phyloP scores from a whole-genome alignment of 2,329 filamentous ascomycete genomes.

The Claviceps sp. region DNA sequence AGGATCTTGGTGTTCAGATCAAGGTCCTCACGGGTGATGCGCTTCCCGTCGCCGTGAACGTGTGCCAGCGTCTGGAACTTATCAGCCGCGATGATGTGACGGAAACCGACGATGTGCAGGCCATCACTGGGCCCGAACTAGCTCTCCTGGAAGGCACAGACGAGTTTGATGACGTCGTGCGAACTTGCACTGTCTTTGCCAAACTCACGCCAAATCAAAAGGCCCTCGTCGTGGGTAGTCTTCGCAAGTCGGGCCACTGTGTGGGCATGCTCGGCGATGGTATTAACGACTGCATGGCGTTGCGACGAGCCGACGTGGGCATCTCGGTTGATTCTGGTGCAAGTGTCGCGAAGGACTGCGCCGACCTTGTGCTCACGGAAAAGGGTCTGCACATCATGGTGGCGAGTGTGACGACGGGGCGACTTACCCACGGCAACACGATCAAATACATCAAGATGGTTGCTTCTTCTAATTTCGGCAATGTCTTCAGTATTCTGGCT shows the following conservation, averaged over 20 bases:
- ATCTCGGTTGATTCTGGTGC: constrained; percentile 19
- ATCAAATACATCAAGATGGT: constrained; percentile 21
- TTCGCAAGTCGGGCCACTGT: constrained; percentile 12
- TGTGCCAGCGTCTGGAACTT: constrained; percentile 13
- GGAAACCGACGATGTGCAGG: constrained; percentile 11
- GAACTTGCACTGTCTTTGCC: constrained; percentile 15
- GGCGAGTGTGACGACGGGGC: constrained; percentile 12
- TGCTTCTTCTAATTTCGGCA: constrained; percentile 18
- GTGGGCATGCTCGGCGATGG: constrained; percentile 19
- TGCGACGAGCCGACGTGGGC: constrained; percentile 15
- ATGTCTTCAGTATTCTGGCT: constrained; percentile 16
- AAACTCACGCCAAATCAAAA: constrained; percentile 16
- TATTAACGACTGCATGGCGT: constrained; percentile 18
- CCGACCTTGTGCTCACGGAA: constrained; percentile 16
- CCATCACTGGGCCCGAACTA: constrained; percentile 14
- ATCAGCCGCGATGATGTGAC: constrained; percentile 7
- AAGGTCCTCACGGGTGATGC: constrained; percentile 17
- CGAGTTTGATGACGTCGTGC: constrained; percentile 12
- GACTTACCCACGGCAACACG: constrained; percentile 16
- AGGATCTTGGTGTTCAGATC: constrained; percentile 13
- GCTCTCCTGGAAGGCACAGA: constrained; percentile 8
- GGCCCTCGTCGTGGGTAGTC: constrained; percentile 12
- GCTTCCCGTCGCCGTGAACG: constrained; percentile 15
- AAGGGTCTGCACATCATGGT: constrained; percentile 17
- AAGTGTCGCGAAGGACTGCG: constrained; percentile 16